Percentiles rank a stretch among this genome's conserved stretches.
Evolutionary conservation across 78 protist genomes (phyloP).

Genomic region (Dictyostelium brefeldianum): DNA sequence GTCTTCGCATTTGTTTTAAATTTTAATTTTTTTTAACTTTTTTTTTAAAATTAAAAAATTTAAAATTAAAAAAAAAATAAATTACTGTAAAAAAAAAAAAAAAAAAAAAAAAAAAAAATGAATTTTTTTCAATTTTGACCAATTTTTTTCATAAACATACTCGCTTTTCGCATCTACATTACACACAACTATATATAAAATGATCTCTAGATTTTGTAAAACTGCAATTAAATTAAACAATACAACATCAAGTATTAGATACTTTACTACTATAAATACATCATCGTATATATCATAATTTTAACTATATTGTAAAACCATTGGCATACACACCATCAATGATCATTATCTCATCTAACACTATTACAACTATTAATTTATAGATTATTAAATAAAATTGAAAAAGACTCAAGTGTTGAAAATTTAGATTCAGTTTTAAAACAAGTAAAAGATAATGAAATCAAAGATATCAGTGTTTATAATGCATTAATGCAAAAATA

Average conservation of each 20-base stretch:
- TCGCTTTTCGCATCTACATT: too few species aligned
- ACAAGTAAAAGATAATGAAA: conserved; percentile 17
- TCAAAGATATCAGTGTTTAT: conserved; percentile 15
- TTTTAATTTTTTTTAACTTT: neutral
- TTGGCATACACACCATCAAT: too few species aligned
- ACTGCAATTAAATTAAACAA: neutral
- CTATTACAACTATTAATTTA: neutral
- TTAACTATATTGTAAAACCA: too few species aligned
- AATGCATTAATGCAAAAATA: conserved; percentile 12
- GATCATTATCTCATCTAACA: neutral
- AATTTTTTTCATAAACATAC: too few species aligned
- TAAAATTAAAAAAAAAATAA: too few species aligned
- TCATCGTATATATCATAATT: neutral
- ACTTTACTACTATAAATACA: neutral
- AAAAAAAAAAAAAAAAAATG: neutral
- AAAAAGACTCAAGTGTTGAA: neutral
- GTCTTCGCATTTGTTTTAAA: too few species aligned
- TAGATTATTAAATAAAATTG: conserved; percentile 9
- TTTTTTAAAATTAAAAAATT: neutral
- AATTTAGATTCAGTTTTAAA: conserved; percentile 20
- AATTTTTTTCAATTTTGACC: too few species aligned
- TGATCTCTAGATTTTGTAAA: conserved; percentile 14
- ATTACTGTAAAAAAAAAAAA: neutral
- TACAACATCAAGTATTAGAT: neutral
- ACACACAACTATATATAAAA: neutral